Conservation (phyloP, 2,329 filamentous ascomycete genomes). For the Aspergillus ibericus region DNA sequence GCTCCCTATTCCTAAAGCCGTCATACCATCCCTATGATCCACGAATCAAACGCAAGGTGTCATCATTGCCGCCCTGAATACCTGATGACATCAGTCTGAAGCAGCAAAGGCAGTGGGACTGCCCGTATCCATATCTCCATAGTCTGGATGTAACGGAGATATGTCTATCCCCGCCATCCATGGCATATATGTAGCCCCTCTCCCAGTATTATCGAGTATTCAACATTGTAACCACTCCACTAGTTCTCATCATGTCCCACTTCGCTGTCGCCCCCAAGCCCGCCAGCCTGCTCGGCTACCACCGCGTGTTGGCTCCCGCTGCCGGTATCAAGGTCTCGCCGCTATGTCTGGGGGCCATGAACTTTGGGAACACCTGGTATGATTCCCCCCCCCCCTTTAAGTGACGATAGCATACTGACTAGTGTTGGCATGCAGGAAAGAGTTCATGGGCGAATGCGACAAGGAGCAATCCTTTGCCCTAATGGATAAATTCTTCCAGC, state of each 20-base stretch:
- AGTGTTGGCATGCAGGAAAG: neutral
- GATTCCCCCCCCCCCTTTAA: no score
- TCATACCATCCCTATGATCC: no score
- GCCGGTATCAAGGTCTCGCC: slow-evolving; percentile 66
- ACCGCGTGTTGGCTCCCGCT: slow-evolving; percentile 64
- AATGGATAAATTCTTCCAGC: slow-evolving; percentile 63
- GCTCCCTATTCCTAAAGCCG: no score
- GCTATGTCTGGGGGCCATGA: slow-evolving; percentile 44
- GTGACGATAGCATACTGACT: neutral
- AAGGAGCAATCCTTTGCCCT: slow-evolving; percentile 62
- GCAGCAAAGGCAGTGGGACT: no score
- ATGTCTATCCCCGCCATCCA: neutral
- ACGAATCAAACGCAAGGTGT: no score
- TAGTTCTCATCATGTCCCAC: slow-evolving; percentile 11
- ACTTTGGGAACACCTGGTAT: slow-evolving; percentile 40
- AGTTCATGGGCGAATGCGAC: slow-evolving; percentile 61
- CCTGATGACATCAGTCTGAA: no score
- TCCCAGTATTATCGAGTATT: neutral
- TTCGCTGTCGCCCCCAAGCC: slow-evolving; percentile 48
- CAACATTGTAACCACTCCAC: no score
- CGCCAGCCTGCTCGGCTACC: slow-evolving; percentile 62
- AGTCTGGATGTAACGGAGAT: neutral
- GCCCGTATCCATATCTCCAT: neutral
- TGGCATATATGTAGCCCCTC: neutral
- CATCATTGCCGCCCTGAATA: no score